These are phyloP conservation scores for Podosphaera xanthii DNA, from an alignment of 2,329 filamentous ascomycete genomes.

Conservation along the genomic window DNA sequence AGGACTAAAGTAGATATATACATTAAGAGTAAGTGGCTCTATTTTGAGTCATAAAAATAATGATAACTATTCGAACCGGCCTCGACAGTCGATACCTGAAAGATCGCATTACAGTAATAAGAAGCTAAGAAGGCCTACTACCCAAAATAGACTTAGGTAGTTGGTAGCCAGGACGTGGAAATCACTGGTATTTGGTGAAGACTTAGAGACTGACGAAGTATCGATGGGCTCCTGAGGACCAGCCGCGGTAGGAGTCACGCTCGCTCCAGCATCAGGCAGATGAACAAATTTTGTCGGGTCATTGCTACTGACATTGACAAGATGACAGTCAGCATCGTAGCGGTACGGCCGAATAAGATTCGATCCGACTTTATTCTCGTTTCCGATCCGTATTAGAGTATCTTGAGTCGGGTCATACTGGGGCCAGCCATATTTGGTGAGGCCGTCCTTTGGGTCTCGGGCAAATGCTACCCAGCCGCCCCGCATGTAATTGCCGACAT, in stretches of 20 bases:
- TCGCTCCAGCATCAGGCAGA: slow-evolving; percentile 5
- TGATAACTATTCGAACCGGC: too few species aligned
- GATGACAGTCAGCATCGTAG: slow-evolving; percentile 12
- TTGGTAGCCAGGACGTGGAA: too few species aligned
- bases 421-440: slow-evolving; percentile 16
- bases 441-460: slow-evolving; percentile 17
- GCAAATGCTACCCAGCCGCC: slow-evolving; percentile 20
- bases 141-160: too few species aligned
- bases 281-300: background rate
- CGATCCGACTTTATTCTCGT: slow-evolving; percentile 12
- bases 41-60: too few species aligned
- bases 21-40: too few species aligned
- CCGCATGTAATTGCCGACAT: slow-evolving; percentile 17
- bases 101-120: too few species aligned
- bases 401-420: slow-evolving; percentile 8
- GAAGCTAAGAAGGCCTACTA: too few species aligned
- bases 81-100: too few species aligned
- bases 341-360: slow-evolving; percentile 10
- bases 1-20: too few species aligned
- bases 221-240: too few species aligned
- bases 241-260: slow-evolving; percentile 3
- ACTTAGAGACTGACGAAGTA: too few species aligned
- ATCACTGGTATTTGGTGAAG: too few species aligned
- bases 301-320: slow-evolving; percentile 8
- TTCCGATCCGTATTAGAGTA: slow-evolving; percentile 13